Conservation (phyloP, 805 yeast genomes). For the Wickerhamia fluorescens region DNA sequence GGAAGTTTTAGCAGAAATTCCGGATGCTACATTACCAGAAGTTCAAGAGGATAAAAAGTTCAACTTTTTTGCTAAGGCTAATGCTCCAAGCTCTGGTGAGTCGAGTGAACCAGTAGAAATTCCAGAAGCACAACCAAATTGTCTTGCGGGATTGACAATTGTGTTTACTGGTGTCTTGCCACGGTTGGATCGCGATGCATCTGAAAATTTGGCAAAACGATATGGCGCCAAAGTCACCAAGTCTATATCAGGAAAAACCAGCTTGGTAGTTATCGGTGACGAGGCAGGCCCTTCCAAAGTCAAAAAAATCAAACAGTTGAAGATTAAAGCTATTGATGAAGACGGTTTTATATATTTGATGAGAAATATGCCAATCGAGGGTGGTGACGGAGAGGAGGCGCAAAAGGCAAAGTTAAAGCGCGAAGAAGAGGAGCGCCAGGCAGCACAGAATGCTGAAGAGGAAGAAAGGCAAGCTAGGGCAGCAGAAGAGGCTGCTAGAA, state of each 20-base stretch:
- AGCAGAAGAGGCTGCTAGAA: conserved; percentile 19
- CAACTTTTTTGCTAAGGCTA: conserved; percentile 41
- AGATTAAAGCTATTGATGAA: conserved; percentile 78
- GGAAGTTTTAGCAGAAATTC: conserved; percentile 54
- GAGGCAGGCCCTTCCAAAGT: conserved; percentile 98
- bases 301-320: conserved; percentile 63
- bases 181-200: conserved; percentile 63
- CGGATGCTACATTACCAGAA: conserved; percentile 66
- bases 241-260: conserved; percentile 77
- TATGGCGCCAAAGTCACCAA: conserved; percentile 91
- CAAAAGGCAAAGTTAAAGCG: conserved; percentile 63
- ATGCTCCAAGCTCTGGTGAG: conserved; percentile 15
- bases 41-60: conserved; percentile 49
- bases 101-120: conserved; percentile 39
- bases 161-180: conserved; percentile 93
- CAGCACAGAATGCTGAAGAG: conserved; percentile 34
- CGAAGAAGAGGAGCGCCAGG: conserved; percentile 56
- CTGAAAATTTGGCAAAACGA: conserved; percentile 69
- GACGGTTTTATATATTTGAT: conserved; percentile 76
- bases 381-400: conserved; percentile 82
- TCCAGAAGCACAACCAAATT: conserved; percentile 81
- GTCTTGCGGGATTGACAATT: conserved; percentile 80
- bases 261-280: conserved; percentile 83
- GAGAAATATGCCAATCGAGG: conserved; percentile 79
- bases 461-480: conserved; percentile 24